Evolutionary conservation across 1,284 basidiomycete genomes (phyloP), one percentile per base, ranked within the genome.

Genomic region (Testicularia cyperi): DNA sequence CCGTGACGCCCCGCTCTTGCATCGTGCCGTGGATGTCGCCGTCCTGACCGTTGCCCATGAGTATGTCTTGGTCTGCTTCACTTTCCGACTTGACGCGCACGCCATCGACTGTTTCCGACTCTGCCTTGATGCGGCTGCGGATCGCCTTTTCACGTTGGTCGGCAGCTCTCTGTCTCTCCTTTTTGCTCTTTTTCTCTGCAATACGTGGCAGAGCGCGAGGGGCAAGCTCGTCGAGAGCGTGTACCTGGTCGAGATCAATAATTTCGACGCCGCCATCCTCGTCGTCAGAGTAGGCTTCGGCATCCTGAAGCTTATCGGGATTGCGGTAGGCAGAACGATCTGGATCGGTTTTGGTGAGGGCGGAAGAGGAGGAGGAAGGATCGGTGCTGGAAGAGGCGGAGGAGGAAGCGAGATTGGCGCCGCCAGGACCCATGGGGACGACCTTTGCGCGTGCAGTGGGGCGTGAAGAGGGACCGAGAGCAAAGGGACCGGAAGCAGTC

Each of bases 401-500:
- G 6, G 43, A 31, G 13, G 57, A 36, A 14, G 57, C 41, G 5
- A 61, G 44, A 15, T 34, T 47, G 1, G 51, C 49, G 6, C 57
- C 51, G 8, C 57, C 57, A 1, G 57, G 57, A 9, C 57, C 57
- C 18, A 55, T 34, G 9, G 57, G 46, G 1, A 41, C 46, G 10
- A 44, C 30, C 18, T 16, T 32, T 13, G 52, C 47, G 24, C 52
- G 52, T 12, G 37, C 49, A 81, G 40, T 39, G 47, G 92, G 88
- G 16, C 84, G 77, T 1, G 82, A 80, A 45, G 54, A 52, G 4
- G 90, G 87, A 33, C 92, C 84, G 33, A 84, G 83, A 74, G 95
- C 92, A 77, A 94, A 88, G 10, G 88, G 91, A 6, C 88, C 87
- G 13, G 91, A 91, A 22, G 87, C 92, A 12, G 91, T 89, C 62